Conservation (phyloP, 2,329 filamentous ascomycete species). For the Elsinoe arachidis region DNA sequence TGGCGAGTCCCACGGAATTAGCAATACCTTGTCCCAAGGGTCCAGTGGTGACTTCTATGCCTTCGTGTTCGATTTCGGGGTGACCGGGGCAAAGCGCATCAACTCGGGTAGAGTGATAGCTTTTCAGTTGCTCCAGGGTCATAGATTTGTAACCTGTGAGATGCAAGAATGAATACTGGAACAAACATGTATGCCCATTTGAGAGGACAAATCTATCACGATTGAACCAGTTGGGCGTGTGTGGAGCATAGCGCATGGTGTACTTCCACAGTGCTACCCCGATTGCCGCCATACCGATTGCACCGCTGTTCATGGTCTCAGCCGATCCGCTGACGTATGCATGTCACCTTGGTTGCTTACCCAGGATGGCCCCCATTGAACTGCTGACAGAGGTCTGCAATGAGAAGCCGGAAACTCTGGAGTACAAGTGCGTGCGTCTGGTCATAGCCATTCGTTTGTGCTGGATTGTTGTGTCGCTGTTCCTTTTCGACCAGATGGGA, state of each 20-base stretch:
- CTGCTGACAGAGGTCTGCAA: constrained; percentile 61
- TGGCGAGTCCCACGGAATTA: constrained; percentile 51
- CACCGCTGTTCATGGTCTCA: constrained; percentile 32
- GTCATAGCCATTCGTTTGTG: too few relatives aligned
- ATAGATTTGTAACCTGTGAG: constrained; percentile 45
- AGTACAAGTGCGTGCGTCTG: too few relatives aligned
- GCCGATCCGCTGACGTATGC: not conserved
- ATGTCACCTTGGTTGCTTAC: constrained; percentile 32
- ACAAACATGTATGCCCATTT: constrained; percentile 51
- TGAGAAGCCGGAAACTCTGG: constrained; percentile 52
- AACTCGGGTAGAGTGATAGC: constrained; percentile 42
- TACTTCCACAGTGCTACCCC: constrained; percentile 56
- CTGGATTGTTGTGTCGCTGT: too few relatives aligned
- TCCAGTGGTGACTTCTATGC: constrained; percentile 53
- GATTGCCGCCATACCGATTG: constrained; percentile 56
- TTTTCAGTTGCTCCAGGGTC: constrained; percentile 49
- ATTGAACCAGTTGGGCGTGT: constrained; percentile 50
- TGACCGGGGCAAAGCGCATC: constrained; percentile 45
- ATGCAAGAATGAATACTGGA: constrained; percentile 47
- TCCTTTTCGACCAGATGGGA: too few relatives aligned
- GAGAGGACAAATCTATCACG: constrained; percentile 55
- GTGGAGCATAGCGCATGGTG: constrained; percentile 51
- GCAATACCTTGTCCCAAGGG: constrained; percentile 51
- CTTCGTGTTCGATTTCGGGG: constrained; percentile 46
- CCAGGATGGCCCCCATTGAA: constrained; percentile 64